Base-by-base conservation (phyloP, 345 rosid genomes). In the Lumnitzera littorea region DNA sequence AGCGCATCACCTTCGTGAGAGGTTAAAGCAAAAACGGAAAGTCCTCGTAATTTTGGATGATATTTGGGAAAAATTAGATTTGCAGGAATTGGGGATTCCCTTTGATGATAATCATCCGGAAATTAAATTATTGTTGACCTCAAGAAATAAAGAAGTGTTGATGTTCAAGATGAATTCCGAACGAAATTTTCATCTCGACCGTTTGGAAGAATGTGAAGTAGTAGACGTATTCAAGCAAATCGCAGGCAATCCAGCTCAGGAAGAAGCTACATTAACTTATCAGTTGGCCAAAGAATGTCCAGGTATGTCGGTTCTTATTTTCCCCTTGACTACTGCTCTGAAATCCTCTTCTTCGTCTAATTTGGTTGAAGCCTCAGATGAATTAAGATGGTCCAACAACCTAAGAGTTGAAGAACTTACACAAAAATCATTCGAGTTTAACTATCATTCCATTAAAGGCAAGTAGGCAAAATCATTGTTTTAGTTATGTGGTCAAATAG, bases 251-350 rank as follows among this genome's bases (percentile, higher is more conserved):
- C 48, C 0, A 27, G 24, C 65, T 25, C 6, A 62, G 5, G 20
- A 54, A 15, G 58, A 15, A 2, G 31, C 41, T 20, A 20, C 20
- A 20, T 20, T 20, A 0, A 2, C 24, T 17, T 2, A 24, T 25
- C 17, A 12, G 11, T 24, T 15, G 47, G 55, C 47, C 9, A 63
- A 53, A 55, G 55, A 46, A 24, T 80, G 74, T 1, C 61, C 15
- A 2, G 74, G 72, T 12, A 49, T 72, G 25, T 79, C 81, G 0
- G 13, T 74, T 61, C 16, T 46, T n/a, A 69, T 76, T 8, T 50
- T 52, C 2, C 20, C 60, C 2, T 15, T 55, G 36, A 58, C 66
- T 3, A 41, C 4, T 41, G 41, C 16, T 16, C 24, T 62, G 53
- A 24, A 4, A 27, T 3, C 2, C 0, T 11, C 13, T 29, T 0